phyloP scores from a whole-genome alignment of 192 early-diverging fungal species.

The Umbelopsis isabellina region DNA sequence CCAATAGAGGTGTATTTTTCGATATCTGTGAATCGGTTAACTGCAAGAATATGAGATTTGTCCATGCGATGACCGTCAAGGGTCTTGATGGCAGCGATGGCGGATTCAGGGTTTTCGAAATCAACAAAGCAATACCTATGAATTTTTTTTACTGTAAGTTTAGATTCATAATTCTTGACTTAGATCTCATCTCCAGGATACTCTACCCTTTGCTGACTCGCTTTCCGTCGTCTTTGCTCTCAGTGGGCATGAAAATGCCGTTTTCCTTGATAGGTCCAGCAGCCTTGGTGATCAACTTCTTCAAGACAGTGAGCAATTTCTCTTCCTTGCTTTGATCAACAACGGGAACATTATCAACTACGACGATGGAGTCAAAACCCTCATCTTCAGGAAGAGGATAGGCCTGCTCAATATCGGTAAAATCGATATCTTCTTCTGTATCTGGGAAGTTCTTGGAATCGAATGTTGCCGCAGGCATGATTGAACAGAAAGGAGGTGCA shows the following conservation, averaged over 20 bases:
- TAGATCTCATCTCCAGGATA: not conserved
- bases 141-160: too few species aligned
- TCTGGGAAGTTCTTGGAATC: constrained; percentile 68
- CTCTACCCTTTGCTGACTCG: constrained; percentile 78
- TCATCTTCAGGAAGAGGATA: constrained; percentile 73
- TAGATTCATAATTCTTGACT: not conserved
- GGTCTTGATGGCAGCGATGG: constrained; percentile 73
- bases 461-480: constrained; percentile 47
- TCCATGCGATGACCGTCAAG: constrained; percentile 81
- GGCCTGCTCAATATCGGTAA: constrained; percentile 84
- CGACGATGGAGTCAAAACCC: constrained; percentile 82
- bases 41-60: constrained; percentile 77
- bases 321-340: constrained; percentile 87
- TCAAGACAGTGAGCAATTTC: constrained; percentile 72
- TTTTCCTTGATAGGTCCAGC: constrained; percentile 79
- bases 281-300: constrained; percentile 79
- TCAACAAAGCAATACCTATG: constrained; percentile 89
- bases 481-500: constrained; percentile 23
- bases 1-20: constrained; percentile 76
- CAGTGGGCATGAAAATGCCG: constrained; percentile 90
- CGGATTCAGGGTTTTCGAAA: constrained; percentile 86
- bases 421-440: constrained; percentile 85
- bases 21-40: constrained; percentile 92
- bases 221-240: constrained; percentile 64
- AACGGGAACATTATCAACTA: constrained; percentile 90